phyloP scores from a whole-genome alignment of 768 basidiomycete genomes.

The Psilocybe azurescens region DNA sequence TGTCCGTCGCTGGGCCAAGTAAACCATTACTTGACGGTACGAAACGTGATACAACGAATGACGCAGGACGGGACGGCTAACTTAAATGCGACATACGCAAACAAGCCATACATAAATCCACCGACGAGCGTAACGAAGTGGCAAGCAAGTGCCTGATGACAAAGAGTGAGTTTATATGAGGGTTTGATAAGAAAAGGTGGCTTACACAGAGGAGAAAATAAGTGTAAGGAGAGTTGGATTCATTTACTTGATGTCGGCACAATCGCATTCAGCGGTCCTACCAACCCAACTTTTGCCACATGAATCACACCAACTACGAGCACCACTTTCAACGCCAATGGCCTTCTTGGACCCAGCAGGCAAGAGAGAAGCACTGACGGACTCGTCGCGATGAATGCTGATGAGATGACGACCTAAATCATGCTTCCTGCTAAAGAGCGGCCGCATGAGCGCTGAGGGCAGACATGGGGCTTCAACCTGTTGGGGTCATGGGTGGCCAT shows the following conservation, averaged over 20 bases:
- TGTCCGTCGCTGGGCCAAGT: conserved; percentile 70
- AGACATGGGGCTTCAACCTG: conserved; percentile 86
- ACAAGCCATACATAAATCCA: conserved; percentile 30
- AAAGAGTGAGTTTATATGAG: conserved; percentile 6
- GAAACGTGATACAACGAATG: conserved; percentile 68
- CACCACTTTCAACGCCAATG: conserved; percentile 73
- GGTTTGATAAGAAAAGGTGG: background rate
- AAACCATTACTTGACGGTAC: conserved; percentile 59
- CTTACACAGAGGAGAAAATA: conserved; percentile 37
- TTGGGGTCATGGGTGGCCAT: conserved; percentile 95
- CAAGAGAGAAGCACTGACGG: conserved; percentile 47
- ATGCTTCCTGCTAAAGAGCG: conserved; percentile 95
- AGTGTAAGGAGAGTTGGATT: conserved; percentile 13
- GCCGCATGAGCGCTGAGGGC: conserved; percentile 84
- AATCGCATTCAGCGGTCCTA: conserved; percentile 57
- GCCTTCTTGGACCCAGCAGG: conserved; percentile 45
- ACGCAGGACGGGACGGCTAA: conserved; percentile 48
- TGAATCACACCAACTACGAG: conserved; percentile 71
- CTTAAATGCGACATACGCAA: conserved; percentile 28
- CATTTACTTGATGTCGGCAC: conserved; percentile 66
- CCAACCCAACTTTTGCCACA: conserved; percentile 78
- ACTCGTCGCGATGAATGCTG: conserved; percentile 81
- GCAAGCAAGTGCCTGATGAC: conserved; percentile 36
- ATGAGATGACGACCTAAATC: conserved; percentile 90
- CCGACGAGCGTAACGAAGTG: conserved; percentile 29